phyloP scores from a whole-genome alignment of 2,329 filamentous ascomycete genomes.

The Diaporthe sp. region DNA sequence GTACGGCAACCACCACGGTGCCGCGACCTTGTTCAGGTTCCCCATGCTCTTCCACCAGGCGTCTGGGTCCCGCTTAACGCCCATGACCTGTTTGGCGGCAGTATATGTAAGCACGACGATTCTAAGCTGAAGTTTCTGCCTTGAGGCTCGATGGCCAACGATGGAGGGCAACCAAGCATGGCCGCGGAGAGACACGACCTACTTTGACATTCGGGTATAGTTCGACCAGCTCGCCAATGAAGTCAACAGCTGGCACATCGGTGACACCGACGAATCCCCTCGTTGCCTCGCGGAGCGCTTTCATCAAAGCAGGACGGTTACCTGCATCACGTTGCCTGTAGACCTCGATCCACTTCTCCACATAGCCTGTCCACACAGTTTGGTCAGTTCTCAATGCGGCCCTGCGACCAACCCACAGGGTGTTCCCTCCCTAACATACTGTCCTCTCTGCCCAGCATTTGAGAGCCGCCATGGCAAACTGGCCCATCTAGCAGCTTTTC shows the following conservation, averaged over 20 bases:
- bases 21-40: slow-evolving; percentile 16
- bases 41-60: slow-evolving; percentile 44
- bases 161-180: not conserved
- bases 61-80: slow-evolving; percentile 45
- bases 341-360: slow-evolving; percentile 17
- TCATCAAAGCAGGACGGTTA: slow-evolving; percentile 16
- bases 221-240: slow-evolving; percentile 53
- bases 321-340: slow-evolving; percentile 10
- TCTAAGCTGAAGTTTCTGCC: rapidly evolving
- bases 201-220: slow-evolving; percentile 55
- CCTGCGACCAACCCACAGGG: too few relatives aligned
- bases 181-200: not conserved
- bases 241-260: slow-evolving; percentile 51
- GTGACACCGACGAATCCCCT: slow-evolving; percentile 53
- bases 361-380: not conserved
- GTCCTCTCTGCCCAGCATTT: slow-evolving; percentile 19
- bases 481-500: slow-evolving; percentile 21
- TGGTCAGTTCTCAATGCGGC: not conserved
- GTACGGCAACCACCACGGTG: not conserved
- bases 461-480: slow-evolving; percentile 3
- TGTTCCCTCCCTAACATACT: too few relatives aligned
- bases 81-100: slow-evolving; percentile 42
- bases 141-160: too few relatives aligned
- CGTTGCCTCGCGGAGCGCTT: slow-evolving; percentile 41
- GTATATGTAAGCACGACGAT: not conserved